phyloP scores from a whole-genome alignment of 2,329 filamentous ascomycete genomes.

The Fusarium drepaniforme region DNA sequence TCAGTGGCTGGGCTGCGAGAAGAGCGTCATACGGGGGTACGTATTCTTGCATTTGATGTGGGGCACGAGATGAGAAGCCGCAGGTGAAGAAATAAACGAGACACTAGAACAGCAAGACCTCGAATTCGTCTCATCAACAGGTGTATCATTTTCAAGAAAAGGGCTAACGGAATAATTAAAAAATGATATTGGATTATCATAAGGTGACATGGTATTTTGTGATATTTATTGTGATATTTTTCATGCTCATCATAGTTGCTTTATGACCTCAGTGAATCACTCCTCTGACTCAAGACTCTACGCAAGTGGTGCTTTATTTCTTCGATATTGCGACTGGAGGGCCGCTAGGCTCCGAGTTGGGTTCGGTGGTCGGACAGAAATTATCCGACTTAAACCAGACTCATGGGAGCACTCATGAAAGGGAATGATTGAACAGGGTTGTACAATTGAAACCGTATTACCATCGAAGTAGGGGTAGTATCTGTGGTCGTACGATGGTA shows the following conservation, averaged over 20 bases:
- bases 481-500: neutral
- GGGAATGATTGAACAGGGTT: neutral
- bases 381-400: neutral
- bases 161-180: too few relatives aligned
- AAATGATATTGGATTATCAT: too few relatives aligned
- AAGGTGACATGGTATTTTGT: neutral
- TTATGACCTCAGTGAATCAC: neutral
- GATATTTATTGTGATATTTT: neutral
- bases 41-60: slow-evolving; percentile 32
- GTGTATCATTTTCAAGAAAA: too few relatives aligned
- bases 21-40: slow-evolving; percentile 42
- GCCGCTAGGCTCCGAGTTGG: neutral
- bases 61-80: slow-evolving; percentile 5
- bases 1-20: slow-evolving; percentile 39
- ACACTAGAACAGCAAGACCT: too few relatives aligned
- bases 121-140: too few relatives aligned
- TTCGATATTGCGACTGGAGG: too few relatives aligned
- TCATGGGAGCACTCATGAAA: neutral
- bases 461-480: neutral
- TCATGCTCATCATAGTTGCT: rapidly evolving
- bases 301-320: neutral
- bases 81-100: neutral
- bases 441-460: neutral
- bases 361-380: neutral
- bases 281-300: neutral